Conservation (phyloP, 345 rosid genomes). For the Cardiospermum halicacabum region DNA sequence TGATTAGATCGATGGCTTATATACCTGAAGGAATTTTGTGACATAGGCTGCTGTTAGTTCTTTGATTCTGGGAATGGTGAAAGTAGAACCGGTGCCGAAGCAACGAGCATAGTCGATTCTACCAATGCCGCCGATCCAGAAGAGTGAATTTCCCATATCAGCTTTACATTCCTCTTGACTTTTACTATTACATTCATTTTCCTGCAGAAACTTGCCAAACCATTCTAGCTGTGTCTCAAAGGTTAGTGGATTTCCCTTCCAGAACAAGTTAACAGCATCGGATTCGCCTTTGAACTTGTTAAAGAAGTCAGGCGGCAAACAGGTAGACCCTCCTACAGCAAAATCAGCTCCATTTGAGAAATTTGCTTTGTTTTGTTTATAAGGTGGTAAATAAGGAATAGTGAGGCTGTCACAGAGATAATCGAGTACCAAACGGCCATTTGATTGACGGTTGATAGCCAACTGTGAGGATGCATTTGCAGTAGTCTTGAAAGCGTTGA, state of each 20-base stretch:
- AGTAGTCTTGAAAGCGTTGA: not conserved
- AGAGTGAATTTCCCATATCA: conserved; percentile 17
- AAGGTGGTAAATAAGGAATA: conserved; percentile 27
- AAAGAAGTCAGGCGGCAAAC: conserved; percentile 20
- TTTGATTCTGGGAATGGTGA: conserved; percentile 3
- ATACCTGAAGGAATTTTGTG: conserved; percentile 30
- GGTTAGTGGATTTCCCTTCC: conserved; percentile 24
- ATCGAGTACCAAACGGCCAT: conserved; percentile 40
- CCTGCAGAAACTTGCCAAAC: conserved; percentile 23
- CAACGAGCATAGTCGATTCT: conserved; percentile 35
- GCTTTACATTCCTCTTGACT: conserved; percentile 6
- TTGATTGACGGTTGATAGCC: conserved; percentile 8
- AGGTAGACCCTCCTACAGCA: conserved; percentile 38
- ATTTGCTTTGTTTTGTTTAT: conserved; percentile 4
- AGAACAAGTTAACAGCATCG: conserved; percentile 4
- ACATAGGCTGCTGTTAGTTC: conserved; percentile 18
- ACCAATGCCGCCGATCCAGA: conserved; percentile 48
- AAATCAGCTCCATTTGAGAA: conserved; percentile 33
- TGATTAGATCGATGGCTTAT: too few species aligned
- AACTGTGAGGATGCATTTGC: not conserved
- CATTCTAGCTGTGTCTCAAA: conserved; percentile 32
- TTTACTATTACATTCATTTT: conserved; percentile 12
- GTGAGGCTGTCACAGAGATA: conserved; percentile 27
- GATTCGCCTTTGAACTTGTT: not conserved
- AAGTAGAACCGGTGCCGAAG: conserved; percentile 6